phyloP scores from a whole-genome alignment of 129 eudicot species.

The Artemisia argyi region DNA sequence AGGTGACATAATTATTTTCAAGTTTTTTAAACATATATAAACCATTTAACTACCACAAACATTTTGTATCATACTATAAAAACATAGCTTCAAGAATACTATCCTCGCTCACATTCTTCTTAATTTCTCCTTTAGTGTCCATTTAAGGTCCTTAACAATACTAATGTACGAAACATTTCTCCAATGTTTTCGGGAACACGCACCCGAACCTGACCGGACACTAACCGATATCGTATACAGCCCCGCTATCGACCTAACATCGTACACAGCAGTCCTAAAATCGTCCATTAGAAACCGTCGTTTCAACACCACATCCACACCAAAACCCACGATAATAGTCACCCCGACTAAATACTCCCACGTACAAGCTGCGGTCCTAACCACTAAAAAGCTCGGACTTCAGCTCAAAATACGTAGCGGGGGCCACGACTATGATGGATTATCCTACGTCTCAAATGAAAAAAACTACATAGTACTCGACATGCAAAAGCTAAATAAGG shows the following conservation, averaged over 20 bases:
- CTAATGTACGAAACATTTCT: conserved; percentile 8
- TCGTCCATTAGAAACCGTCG: conserved; percentile 24
- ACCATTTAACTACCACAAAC: background rate
- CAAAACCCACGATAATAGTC: conserved; percentile 23
- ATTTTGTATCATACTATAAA: background rate
- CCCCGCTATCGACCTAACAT: background rate
- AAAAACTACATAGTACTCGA: conserved; percentile 18
- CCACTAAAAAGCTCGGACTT: conserved; percentile 15
- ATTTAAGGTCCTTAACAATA: background rate
- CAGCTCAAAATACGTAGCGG: conserved; percentile 25
- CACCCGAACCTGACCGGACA: conserved; percentile 2
- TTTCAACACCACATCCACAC: conserved; percentile 11
- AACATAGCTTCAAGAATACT: background rate
- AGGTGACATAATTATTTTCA: background rate
- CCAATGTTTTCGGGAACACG: conserved; percentile 15
- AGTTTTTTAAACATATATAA: background rate
- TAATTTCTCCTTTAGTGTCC: too few species aligned
- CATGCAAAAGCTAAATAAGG: conserved; percentile 11
- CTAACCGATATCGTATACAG: conserved; percentile 11
- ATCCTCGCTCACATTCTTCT: too few species aligned
- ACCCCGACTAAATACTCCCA: conserved; percentile 28
- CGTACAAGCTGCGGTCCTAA: conserved; percentile 18
- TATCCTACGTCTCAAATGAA: conserved; percentile 18
- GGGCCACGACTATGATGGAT: conserved; percentile 20
- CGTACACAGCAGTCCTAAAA: conserved; percentile 8